Base-by-base conservation (phyloP, 306 rosid species). In the Cicer cuneatum region DNA sequence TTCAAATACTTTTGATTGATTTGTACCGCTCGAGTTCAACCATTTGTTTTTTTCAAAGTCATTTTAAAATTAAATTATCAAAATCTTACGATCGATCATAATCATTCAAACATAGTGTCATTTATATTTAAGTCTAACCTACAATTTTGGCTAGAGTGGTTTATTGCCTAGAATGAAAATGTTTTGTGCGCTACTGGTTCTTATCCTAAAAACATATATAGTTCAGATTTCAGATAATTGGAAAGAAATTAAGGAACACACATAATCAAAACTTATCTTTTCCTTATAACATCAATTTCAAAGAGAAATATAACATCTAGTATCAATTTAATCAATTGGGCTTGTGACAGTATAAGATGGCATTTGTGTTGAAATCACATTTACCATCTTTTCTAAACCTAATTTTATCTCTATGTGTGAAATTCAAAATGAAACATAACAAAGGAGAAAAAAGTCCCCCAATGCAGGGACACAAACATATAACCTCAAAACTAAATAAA, bases 401-500 rank as follows among this genome's bases (percentile, higher is more conserved):
- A 14, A 63, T 19, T 75, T 43, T 43, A 59, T 66, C 65, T 52
- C 12, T 43, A 62, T 10, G 56, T 51, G 29, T 66, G 72, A 73
- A 64, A 52, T 66, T 72, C 41, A 77, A 52, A n/a, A 62, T 16
- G 14, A 64, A 45, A 80, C 82, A 72, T 45, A 69, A 67, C 49
- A 75, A 72, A 71, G 66, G 19, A 53, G 37, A 59, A 73, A 77
- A 42, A 33, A 5, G n/a, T 33, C 51, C 86, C 80, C 71, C 24
- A 73, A 85, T 85, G 75, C 77, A 78, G 84, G 88, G 86, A 41
- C 69, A 81, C 72, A 82, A 52, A 52, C 59, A 77, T 66, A 66
- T 18, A 77, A 66, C 82, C 41, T 78, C 51, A 29, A 65, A 35
- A 67, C 75, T 69, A 69, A 19, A n/a, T n/a, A n/a, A 76, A 59